Percentiles rank a stretch among this genome's conserved stretches.
Evolutionary conservation across 1,284 basidiomycete species (phyloP).

Genomic region (Papiliotrema laurentii): DNA sequence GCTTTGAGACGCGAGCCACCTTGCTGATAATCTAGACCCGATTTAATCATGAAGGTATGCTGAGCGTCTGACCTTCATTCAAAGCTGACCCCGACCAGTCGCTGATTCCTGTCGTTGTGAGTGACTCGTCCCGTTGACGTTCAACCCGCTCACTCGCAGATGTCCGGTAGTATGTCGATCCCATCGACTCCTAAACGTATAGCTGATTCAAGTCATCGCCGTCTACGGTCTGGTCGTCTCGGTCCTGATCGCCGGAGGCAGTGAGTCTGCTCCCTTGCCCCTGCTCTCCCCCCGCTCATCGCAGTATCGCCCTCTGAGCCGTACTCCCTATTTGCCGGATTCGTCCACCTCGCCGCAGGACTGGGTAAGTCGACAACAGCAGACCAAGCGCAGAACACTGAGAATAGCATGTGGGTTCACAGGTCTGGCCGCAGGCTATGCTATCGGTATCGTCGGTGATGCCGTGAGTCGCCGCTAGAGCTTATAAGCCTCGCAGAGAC

Average conservation of each 20-base stretch:
- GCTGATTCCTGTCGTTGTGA: conserved; percentile 64
- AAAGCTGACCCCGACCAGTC: conserved; percentile 54
- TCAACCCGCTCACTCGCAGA: conserved; percentile 12
- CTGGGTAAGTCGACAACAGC: conserved; percentile 50
- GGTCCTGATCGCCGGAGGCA: conserved; percentile 61
- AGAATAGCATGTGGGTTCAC: conserved; percentile 73
- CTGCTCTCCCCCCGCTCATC: conserved; percentile 5
- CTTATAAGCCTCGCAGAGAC: neutral
- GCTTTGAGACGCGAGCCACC: neutral
- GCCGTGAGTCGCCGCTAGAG: conserved; percentile 57
- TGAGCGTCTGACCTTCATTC: conserved; percentile 25
- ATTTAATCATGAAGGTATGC: conserved; percentile 93
- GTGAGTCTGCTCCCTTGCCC: conserved; percentile 48
- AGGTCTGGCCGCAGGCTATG: conserved; percentile 92
- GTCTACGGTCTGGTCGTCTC: conserved; percentile 58
- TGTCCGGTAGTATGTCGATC: conserved; percentile 32
- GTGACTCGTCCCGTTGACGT: conserved; percentile 11
- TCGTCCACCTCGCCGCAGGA: conserved; percentile 91
- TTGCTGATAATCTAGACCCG: conserved; percentile 57
- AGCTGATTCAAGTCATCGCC: conserved; percentile 45
- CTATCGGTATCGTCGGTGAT: conserved; percentile 95
- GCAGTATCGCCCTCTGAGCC: conserved; percentile 59
- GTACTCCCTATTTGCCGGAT: conserved; percentile 73
- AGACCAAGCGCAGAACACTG: neutral
- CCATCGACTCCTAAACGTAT: neutral